Evolutionary conservation across 2,329 filamentous ascomycete species (phyloP), one percentile per base, ranked within the genome.

Genomic region (Cladobotryum mycophilum): DNA sequence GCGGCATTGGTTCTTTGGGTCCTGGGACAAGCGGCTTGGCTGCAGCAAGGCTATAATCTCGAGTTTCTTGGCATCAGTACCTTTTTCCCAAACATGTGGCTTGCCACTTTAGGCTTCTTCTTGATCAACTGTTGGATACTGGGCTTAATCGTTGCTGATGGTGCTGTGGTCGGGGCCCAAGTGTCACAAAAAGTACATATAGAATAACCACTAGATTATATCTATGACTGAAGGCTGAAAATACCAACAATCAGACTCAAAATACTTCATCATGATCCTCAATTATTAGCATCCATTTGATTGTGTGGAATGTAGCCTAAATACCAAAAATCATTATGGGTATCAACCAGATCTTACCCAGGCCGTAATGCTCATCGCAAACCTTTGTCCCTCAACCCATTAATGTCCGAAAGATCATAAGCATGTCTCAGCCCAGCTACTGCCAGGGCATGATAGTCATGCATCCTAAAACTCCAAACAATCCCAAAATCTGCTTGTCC

Each of bases 61-160:
- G 88, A 93, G 65, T 92, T 92, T 56, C 69, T 95, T 2, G 93
- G 92, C 0, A 62, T 75, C 18, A 92, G 89, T 55, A 91, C 86
- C 0, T 99, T 96, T 64, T 78, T 89, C 9, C 90, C 91, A 0
- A 90, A 90, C 0, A 72, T 99, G 1, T 97, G 89, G 82, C 56
- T 80, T 0, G 77, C 89, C 0, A 86, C 88, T 0, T 67, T 95
- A 13, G 70, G 71, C 0, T 97, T 99, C 71, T 97, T 96, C 64
- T 66, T 82, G 1, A 80, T 90, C 14, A 97, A 99, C 65, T 85
- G 84, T 58, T 95, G 89, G 83, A 88, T 97, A 49, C 65, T 99
- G 37, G 88, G 88, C 0, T 73, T 95, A 43, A 83, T 97, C 41
- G 78, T 96, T 6, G 65, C 66, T 2, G 93, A 97, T 67, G 75